Conservation (phyloP, 225 moss, liverwort and hornwort genomes). For the Polytrichum formosum region DNA sequence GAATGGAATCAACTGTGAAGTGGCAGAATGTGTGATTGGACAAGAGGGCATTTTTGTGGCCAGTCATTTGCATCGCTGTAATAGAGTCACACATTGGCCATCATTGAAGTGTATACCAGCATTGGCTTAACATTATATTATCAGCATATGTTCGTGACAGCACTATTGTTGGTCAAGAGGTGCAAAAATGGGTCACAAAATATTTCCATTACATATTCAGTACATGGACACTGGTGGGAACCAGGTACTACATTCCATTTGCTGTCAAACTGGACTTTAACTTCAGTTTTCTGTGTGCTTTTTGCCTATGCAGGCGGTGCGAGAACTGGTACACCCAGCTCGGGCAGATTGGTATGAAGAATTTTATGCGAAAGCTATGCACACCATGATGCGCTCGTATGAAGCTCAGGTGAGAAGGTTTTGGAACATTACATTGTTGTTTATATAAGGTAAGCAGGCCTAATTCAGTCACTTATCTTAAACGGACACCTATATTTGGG, state of each 20-base stretch:
- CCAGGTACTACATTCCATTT: too few relatives aligned
- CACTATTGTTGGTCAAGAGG: too few relatives aligned
- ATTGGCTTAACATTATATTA: too few relatives aligned
- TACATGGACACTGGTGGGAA: too few relatives aligned
- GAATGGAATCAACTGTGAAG: not conserved
- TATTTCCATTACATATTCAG: not conserved
- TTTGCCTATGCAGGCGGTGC: conserved; percentile 43
- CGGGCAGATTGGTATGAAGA: conserved; percentile 84
- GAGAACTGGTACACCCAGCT: conserved; percentile 71
- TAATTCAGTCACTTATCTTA: too few relatives aligned
- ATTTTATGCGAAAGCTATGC: conserved; percentile 66
- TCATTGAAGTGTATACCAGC: too few relatives aligned
- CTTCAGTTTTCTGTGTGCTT: not conserved
- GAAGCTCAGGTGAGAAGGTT: conserved; percentile 61
- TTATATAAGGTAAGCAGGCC: not conserved
- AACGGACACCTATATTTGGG: too few relatives aligned
- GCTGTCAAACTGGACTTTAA: too few relatives aligned
- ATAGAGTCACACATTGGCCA: too few relatives aligned
- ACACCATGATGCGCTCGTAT: conserved; percentile 51
- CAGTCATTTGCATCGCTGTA: not conserved
- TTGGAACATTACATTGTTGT: not conserved
- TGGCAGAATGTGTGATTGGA: too few relatives aligned
- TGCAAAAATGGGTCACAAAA: too few relatives aligned
- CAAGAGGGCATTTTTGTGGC: not conserved
- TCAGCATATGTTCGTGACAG: too few relatives aligned